These are phyloP conservation scores for Litsea cubeba DNA, from an alignment of 164 flowering plant genomes.

Conservation along the genomic window DNA sequence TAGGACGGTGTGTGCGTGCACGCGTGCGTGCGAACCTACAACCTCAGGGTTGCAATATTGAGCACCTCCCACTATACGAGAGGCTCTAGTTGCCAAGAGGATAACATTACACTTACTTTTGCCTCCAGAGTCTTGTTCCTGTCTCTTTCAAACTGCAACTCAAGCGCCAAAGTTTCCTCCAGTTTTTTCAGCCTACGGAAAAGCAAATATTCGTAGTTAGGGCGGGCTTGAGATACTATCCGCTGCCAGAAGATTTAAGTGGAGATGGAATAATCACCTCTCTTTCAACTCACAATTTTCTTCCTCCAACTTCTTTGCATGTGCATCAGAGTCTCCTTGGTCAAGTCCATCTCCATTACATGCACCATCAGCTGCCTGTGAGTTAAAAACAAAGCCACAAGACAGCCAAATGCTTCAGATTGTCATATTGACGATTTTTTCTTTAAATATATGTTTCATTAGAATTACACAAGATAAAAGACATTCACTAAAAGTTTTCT, in stretches of 20 bases:
- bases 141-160: constrained; percentile 46
- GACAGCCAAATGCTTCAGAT: neutral
- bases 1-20: too few species aligned
- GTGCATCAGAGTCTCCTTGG: constrained; percentile 10
- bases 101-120: constrained; percentile 30
- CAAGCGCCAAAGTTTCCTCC: constrained; percentile 34
- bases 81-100: neutral
- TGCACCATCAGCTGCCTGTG: constrained; percentile 23
- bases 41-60: too few species aligned
- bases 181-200: constrained; percentile 36
- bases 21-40: too few species aligned
- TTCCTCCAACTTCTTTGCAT: constrained; percentile 29
- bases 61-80: too few species aligned
- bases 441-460: neutral
- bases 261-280: constrained; percentile 30
- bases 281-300: constrained; percentile 47
- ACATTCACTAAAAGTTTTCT: neutral
- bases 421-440: neutral
- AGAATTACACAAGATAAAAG: neutral
- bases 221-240: neutral
- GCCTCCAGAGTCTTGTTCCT: constrained; percentile 41
- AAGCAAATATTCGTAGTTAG: neutral
- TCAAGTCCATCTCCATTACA: constrained; percentile 10
- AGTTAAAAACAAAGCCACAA: neutral
- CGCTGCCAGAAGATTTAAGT: neutral